Base-by-base conservation (phyloP, 495 filamentous ascomycete genomes). In the Talaromyces adpressus region DNA sequence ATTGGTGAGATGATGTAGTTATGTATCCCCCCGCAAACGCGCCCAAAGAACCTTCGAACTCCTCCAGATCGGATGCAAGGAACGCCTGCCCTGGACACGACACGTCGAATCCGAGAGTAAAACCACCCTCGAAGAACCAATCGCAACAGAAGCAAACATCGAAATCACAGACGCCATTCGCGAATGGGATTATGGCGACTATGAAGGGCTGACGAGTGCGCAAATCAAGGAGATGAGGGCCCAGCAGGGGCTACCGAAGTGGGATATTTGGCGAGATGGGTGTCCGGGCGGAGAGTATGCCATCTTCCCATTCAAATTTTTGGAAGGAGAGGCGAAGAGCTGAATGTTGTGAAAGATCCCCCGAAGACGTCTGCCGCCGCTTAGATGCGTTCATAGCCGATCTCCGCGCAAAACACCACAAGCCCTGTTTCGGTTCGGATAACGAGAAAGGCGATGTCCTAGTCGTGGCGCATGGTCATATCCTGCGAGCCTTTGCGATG, bases 111-210 rank as follows among this genome's bases (percentile, higher is more conserved):
- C 52, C 0, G 65, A 69, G 3, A 65, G 72, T 3, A 83, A 80
- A 56, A 56, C 75, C 5, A 70, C 70, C 16, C 39, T 72, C 2
- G 63, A 71, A 5, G 75, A 78, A 66, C 72, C 72, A 2, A 77
- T 82, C 57, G 78, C 81, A 18, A 83, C 79, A 4, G 73, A 82
- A 53, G 82, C 82, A 0, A 70, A 74, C 16, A 83, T 95, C 2
- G 74, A 87, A 66, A 76, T 94, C 49, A 91, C 90, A 0, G 84
- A 92, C 63, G 86, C 89, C 57, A 86, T 97, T 29, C 82, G 89
- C 12, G 93, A 98, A 71, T 98, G 93, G 93, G 91, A 96, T 75
- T 98, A 98, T 68, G 94, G 94, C 11, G 85, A 89, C 65, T 98
- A 98, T 71, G 94, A 98, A 72, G 94, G 94, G 2, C 84, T 96